Conservation (phyloP, 2,329 filamentous ascomycete genomes). For the Phialophora macrospora region DNA sequence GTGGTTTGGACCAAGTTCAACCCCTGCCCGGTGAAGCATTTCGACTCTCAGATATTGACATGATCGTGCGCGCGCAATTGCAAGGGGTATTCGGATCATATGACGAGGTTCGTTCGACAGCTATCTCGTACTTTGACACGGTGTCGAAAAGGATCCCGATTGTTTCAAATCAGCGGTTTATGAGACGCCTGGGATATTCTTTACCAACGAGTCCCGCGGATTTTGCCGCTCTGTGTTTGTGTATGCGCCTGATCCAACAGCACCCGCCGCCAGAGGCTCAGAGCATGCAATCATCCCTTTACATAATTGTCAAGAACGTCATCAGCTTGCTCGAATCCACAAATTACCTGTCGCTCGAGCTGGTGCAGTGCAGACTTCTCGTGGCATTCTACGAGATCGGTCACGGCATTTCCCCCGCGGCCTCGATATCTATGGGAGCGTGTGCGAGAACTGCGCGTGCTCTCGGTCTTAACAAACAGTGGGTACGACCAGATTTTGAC, state of each 20-base stretch:
- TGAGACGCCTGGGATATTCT: not conserved
- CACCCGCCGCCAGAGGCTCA: not conserved
- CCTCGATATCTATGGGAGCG: slow-evolving; percentile 7
- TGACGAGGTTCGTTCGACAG: slow-evolving; percentile 5
- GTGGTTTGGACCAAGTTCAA: not conserved
- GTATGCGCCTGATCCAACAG: slow-evolving; percentile 16
- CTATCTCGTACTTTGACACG: slow-evolving; percentile 8
- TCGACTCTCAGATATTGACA: not conserved
- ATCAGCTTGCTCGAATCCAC: slow-evolving; percentile 17
- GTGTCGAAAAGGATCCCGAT: slow-evolving; percentile 6
- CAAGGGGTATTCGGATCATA: not conserved
- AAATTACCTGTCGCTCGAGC: slow-evolving; percentile 8
- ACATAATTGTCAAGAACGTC: slow-evolving; percentile 15
- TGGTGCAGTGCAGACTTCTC: slow-evolving; percentile 11
- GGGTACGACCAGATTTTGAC: not conserved
- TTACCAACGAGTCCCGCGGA: slow-evolving; percentile 1
- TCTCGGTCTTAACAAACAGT: slow-evolving; percentile 16
- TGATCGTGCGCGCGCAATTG: not conserved
- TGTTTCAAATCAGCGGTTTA: slow-evolving; percentile 12
- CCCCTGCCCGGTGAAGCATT: not conserved
- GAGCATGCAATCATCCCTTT: slow-evolving; percentile 21
- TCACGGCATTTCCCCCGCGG: slow-evolving; percentile 20
- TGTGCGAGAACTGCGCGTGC: slow-evolving; percentile 10
- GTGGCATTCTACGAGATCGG: slow-evolving; percentile 22
- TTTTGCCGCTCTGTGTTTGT: slow-evolving; percentile 16